These are phyloP conservation scores for Citrus maxima DNA, from an alignment of 345 rosid species.

Conservation along the genomic window DNA sequence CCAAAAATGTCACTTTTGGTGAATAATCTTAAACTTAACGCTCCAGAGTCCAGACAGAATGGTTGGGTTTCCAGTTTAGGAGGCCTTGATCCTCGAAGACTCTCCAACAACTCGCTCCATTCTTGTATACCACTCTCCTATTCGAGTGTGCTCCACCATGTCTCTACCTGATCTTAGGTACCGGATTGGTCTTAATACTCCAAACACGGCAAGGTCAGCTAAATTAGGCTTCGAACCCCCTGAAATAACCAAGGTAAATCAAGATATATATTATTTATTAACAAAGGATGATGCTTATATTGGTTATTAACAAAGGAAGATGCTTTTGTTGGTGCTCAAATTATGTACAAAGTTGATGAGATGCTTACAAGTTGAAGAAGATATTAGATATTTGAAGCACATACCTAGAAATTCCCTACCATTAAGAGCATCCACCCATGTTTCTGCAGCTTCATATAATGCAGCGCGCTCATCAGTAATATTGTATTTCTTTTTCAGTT, in stretches of 20 bases:
- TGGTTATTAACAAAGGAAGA: neutral
- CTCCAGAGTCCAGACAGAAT: neutral
- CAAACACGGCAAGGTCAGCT: constrained; percentile 66
- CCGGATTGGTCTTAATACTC: constrained; percentile 65
- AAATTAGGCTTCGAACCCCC: constrained; percentile 64
- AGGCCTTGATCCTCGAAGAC: constrained; percentile 38
- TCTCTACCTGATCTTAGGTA: constrained; percentile 59
- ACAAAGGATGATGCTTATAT: too few species aligned
- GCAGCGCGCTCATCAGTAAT: constrained; percentile 67
- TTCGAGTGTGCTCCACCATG: constrained; percentile 68
- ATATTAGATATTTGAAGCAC: neutral
- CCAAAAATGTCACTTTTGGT: neutral
- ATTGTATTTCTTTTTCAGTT: constrained; percentile 60
- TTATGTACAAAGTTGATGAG: neutral
- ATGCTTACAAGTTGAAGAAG: neutral
- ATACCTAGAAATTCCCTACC: constrained; percentile 60
- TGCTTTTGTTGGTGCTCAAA: neutral
- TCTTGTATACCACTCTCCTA: constrained; percentile 64
- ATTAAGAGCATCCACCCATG: constrained; percentile 61
- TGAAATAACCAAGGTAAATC: constrained; percentile 1
- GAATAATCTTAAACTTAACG: neutral
- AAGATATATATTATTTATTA: neutral
- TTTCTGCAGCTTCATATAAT: constrained; percentile 61
- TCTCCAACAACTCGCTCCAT: constrained; percentile 60
- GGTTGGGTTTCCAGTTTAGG: neutral